A percentile compares a stretch with the other conserved stretches of the same genome.
Conservation (phyloP, 2,329 filamentous ascomycete species). For the Cordyceps militaris region DNA sequence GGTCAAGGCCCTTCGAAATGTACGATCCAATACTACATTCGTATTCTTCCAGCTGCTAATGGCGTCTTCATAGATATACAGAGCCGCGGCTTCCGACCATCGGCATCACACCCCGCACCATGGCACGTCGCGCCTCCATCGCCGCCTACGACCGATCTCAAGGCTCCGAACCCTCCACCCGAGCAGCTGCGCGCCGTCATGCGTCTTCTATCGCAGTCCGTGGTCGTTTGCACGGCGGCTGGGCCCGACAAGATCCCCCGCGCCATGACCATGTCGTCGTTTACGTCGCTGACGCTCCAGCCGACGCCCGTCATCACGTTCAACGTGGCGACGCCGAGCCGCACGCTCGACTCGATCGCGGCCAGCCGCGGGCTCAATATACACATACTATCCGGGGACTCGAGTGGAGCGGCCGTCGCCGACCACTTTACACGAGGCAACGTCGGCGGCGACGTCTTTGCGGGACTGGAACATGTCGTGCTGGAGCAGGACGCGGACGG, state of each 20-base stretch:
- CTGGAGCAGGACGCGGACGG: constrained; percentile 11
- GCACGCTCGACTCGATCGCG: constrained; percentile 45
- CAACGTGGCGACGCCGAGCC: constrained; percentile 50
- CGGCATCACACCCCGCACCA: constrained; percentile 5
- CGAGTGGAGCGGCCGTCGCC: constrained; percentile 41
- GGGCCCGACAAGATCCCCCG: constrained; percentile 29
- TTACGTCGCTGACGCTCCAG: constrained; percentile 47
- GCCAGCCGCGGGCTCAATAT: constrained; percentile 43
- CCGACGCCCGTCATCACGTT: constrained; percentile 48
- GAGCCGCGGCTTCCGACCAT: constrained; percentile 6
- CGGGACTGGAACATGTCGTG: constrained; percentile 25
- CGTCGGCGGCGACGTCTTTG: constrained; percentile 31
- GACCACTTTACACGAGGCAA: constrained; percentile 47
- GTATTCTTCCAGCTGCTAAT: neutral
- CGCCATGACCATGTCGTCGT: constrained; percentile 54
- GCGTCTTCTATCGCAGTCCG: constrained; percentile 47
- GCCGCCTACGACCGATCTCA: constrained; percentile 30
- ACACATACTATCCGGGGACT: constrained; percentile 44
- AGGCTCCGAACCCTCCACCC: constrained; percentile 27
- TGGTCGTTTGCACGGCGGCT: constrained; percentile 46
- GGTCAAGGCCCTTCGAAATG: constrained; percentile 2
- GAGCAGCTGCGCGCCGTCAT: constrained; percentile 46
- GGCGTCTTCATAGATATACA: neutral
- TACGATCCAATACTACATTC: neutral
- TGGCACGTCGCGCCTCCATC: constrained; percentile 26